Base-by-base conservation (phyloP, 78 protist species). In the Chrysochromulina parva region DNA sequence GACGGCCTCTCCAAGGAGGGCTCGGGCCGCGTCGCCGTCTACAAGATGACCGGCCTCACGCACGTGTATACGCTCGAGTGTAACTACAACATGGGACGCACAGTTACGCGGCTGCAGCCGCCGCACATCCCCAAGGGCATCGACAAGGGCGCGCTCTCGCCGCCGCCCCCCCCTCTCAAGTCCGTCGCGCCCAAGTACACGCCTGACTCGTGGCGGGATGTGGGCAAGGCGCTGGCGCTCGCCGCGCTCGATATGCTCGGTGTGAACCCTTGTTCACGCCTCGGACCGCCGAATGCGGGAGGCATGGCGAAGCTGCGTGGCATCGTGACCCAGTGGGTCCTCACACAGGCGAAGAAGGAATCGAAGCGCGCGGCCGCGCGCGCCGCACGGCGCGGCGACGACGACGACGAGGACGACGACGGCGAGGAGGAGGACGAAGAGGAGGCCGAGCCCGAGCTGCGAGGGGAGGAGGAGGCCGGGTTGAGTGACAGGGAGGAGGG, bases 21-120 rank as follows among this genome's bases (percentile, higher is more conserved):
- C 14, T 52, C 86, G 57, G 59, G 54, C 26, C 52, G 94, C 20
- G 94, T 92, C 13, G 88, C 59, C 19, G 3, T 62, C 38, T 59
- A 13, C 89, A 16, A 0, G 50, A 13, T 16, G 20, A 73, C 88
- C 26, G 85, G 57, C 54, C 9, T 89, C 53, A 50, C 88, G 26
- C 55, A 80, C 26, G 2, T 22, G 58, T 92, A 92, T 87, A 88
- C 94, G 28, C 38, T 92, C 53, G 94, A 92, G 86, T 78, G 78
- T 24, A 78, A 53, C 86, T 78, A 78, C 9, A 78, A 78, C 86
- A 28, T 0, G 47, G 86, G 86, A 1, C 47, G 60, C n/a, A 0
- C 9, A 0, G 58, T 78, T 10, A 78, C 50, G 19, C 47, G 47
- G 60, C 86, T 78, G 20, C 53, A 28, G 50, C 82, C 82, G 17